Evolutionary conservation across 345 rosid species (phyloP).

Genomic region (Anacardium occidentale): DNA sequence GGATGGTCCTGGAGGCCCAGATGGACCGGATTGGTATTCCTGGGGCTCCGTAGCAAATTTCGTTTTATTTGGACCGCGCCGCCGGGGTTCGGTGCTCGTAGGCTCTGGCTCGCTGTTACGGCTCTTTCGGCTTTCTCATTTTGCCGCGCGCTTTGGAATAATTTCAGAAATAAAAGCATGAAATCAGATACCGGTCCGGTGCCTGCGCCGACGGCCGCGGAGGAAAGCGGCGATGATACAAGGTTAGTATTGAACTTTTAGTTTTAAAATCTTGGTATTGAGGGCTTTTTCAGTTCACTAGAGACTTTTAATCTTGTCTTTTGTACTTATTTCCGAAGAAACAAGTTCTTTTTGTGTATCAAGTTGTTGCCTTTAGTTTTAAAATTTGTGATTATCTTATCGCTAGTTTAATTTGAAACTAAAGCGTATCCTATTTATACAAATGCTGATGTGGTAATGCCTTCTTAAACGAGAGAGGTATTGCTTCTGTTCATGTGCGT

Average conservation of each 20-base stretch:
- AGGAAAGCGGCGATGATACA: constrained; percentile 28
- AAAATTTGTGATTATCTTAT: not conserved
- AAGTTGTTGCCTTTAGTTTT: not conserved
- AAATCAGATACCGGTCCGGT: constrained; percentile 31
- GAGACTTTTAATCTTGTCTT: not conserved
- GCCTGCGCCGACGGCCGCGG: constrained; percentile 18
- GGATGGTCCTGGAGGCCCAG: constrained; percentile 99
- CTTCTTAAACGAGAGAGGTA: not conserved
- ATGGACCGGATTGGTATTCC: constrained; percentile 81
- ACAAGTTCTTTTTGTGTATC: not conserved
- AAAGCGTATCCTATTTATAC: no score
- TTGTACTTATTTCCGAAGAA: not conserved
- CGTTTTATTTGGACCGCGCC: constrained; percentile 90
- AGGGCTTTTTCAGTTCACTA: not conserved
- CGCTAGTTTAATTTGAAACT: not conserved
- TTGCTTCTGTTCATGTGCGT: not conserved
- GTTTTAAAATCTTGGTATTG: not conserved
- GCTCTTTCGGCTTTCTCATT: constrained; percentile 86
- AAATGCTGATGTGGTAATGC: no score
- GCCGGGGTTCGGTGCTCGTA: constrained; percentile 91
- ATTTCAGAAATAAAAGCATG: constrained; percentile 38
- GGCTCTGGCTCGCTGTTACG: constrained; percentile 88
- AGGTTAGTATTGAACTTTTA: constrained; percentile 34
- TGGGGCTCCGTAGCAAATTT: constrained; percentile 75
- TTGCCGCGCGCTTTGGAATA: constrained; percentile 68